Base-by-base conservation (phyloP, 331 rosid species). In the Pyrus hybrid region DNA sequence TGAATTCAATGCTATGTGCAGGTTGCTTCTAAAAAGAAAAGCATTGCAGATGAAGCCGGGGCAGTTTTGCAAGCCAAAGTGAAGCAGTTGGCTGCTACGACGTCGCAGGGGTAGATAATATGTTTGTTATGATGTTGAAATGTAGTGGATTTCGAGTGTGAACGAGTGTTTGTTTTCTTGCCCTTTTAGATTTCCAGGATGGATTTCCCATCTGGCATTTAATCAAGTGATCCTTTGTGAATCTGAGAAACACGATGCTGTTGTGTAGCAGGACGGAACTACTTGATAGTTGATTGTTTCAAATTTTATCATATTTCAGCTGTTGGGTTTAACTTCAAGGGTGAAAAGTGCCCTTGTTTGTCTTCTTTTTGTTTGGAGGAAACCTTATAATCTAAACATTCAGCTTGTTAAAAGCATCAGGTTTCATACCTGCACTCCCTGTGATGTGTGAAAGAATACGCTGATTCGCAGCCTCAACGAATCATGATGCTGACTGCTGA, bases 11-110 rank as follows among this genome's bases (percentile, higher is more conserved):
- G 49, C 8, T 5, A 63, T 65, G 68, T 81, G 91, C 90, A 92
- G 99, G 90, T 95, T 73, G 91, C 99, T 45, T 84, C 99, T 16
- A 91, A 89, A 74, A 95, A 95, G 96, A 91, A 88, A 79, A 80
- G 79, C 79, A 80, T 94, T 43, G 87, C 97, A 47, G 99, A 92
- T 80, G 97, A 92, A 85, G 97, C 82, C 2, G 97, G 90, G 58
- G 81, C 74, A 22, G 65, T 87, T 74, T 83, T 94, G 80, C 99
- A 90, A 85, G 90, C 89, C 53, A 95, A 95, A 63, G 37, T 92
- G 86, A 95, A 91, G 90, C 97, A 89, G 63, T 80, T 87, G 70
- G 88, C 93, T 64, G 77, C 94, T 8, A 32, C 90, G 28, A 65
- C 87, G 25, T 63, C 89, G 25, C 57, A 51, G 26, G 75, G 67